These are phyloP conservation scores for Streptanthus diversifolius DNA, from an alignment of 345 rosid genomes.

Conservation along the genomic window DNA sequence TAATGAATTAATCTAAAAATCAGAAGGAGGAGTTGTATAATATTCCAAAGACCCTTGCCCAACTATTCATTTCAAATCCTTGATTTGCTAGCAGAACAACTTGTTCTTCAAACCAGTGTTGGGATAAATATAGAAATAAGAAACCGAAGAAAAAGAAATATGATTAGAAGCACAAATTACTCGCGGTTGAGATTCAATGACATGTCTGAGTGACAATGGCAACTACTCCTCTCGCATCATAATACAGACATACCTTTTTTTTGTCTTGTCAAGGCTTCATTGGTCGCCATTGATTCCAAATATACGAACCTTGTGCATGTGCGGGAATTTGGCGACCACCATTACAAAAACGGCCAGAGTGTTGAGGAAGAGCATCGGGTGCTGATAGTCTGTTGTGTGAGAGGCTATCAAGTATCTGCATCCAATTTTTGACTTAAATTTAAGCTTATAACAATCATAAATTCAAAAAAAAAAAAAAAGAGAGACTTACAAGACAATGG, in stretches of 20 bases:
- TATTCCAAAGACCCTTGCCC: background rate
- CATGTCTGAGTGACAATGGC: background rate
- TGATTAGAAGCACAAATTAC: background rate
- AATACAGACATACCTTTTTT: slow-evolving; percentile 36
- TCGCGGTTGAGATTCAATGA: background rate
- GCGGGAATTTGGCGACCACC: slow-evolving; percentile 76
- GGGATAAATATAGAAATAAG: slow-evolving; percentile 5
- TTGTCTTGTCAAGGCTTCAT: slow-evolving; percentile 38
- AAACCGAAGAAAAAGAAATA: background rate
- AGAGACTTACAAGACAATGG: slow-evolving; percentile 68
- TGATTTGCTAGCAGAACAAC: background rate
- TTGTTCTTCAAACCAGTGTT: background rate
- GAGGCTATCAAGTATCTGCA: slow-evolving; percentile 76
- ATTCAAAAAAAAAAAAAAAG: too few relatives aligned
- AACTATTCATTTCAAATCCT: background rate
- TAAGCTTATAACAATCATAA: too few relatives aligned
- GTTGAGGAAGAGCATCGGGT: slow-evolving; percentile 75
- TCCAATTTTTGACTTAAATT: background rate
- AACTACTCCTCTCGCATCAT: background rate
- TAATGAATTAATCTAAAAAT: background rate
- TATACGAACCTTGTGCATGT: slow-evolving; percentile 89
- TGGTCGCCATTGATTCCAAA: slow-evolving; percentile 77
- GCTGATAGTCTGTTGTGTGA: slow-evolving; percentile 73
- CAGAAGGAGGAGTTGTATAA: background rate
- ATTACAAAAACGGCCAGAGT: slow-evolving; percentile 62